Evolutionary conservation across 2,329 filamentous ascomycete genomes (phyloP).

Genomic region (Pseudopyrenochaeta lycopersici): DNA sequence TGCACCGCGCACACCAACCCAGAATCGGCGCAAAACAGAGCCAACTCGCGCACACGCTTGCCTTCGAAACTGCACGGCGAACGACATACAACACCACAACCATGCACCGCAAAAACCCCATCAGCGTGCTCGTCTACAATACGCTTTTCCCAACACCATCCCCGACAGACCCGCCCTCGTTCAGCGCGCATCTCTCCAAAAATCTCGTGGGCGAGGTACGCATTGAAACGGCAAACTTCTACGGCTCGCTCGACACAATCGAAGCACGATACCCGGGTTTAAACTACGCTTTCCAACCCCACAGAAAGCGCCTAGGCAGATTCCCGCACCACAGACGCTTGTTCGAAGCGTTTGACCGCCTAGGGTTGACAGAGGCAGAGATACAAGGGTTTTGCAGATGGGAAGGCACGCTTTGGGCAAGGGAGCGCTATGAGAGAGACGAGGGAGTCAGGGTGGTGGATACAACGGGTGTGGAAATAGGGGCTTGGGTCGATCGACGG

Average conservation of each 20-base stretch:
- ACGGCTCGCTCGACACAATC: conserved; percentile 79
- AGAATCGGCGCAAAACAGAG: too few relatives aligned
- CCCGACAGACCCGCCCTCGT: conserved; percentile 73
- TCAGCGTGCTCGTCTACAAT: conserved; percentile 78
- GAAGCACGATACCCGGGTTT: conserved; percentile 85
- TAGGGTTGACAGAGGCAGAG: conserved; percentile 74
- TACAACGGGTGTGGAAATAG: conserved; percentile 74
- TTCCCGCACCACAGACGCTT: conserved; percentile 80
- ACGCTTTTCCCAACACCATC: conserved; percentile 75
- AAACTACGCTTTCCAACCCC: conserved; percentile 77
- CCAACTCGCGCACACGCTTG: background rate
- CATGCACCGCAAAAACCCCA: conserved; percentile 75
- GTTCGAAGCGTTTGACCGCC: conserved; percentile 77
- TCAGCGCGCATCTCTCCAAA: conserved; percentile 73
- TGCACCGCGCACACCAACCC: background rate
- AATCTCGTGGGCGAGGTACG: conserved; percentile 80
- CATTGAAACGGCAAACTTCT: conserved; percentile 80
- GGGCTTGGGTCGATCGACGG: conserved; percentile 64
- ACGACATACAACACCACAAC: conserved; percentile 27
- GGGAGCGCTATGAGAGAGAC: conserved; percentile 80
- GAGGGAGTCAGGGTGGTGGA: conserved; percentile 75
- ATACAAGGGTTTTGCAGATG: conserved; percentile 78
- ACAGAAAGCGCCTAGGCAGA: conserved; percentile 79
- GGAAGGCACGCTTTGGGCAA: conserved; percentile 85
- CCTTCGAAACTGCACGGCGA: background rate